Conservation (phyloP, 2,329 filamentous ascomycete species). For the Tricladium varicosporioides region DNA sequence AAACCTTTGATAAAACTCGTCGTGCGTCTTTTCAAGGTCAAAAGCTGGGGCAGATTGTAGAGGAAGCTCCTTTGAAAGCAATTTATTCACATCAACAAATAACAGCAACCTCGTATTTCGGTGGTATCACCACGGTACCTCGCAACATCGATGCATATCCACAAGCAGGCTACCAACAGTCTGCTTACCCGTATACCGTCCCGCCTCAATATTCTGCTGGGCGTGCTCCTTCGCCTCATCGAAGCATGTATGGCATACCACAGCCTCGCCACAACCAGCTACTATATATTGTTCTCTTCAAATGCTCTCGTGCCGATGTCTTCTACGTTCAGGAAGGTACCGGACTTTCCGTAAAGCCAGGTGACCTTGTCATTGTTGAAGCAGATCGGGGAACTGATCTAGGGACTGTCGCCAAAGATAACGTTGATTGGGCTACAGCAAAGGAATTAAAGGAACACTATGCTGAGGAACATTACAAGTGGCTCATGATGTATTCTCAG, state of each 20-base stretch:
- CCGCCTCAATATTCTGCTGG: slow-evolving; percentile 26
- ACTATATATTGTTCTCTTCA: slow-evolving; percentile 91
- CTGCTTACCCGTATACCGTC: slow-evolving; percentile 22
- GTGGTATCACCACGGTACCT: slow-evolving; percentile 25
- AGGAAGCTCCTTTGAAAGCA: slow-evolving; percentile 14
- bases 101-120: slow-evolving; percentile 35
- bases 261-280: slow-evolving; percentile 66
- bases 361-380: slow-evolving; percentile 95
- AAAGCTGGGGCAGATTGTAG: slow-evolving; percentile 15
- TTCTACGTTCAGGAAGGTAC: slow-evolving; percentile 98
- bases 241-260: slow-evolving; percentile 58
- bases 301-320: slow-evolving; percentile 90
- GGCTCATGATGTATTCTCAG: slow-evolving; percentile 98
- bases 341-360: slow-evolving; percentile 82
- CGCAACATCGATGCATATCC: slow-evolving; percentile 24
- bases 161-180: slow-evolving; percentile 23
- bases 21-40: slow-evolving; percentile 16
- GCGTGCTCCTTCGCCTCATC: slow-evolving; percentile 59
- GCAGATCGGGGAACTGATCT: slow-evolving; percentile 95
- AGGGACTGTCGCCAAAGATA: slow-evolving; percentile 85
- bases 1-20: slow-evolving; percentile 17
- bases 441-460: slow-evolving; percentile 89
- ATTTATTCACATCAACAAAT: slow-evolving; percentile 21
- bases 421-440: slow-evolving; percentile 83
- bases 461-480: slow-evolving; percentile 93